phyloP scores from a whole-genome alignment of 2,329 filamentous ascomycete species.

The Phoma sp. region DNA sequence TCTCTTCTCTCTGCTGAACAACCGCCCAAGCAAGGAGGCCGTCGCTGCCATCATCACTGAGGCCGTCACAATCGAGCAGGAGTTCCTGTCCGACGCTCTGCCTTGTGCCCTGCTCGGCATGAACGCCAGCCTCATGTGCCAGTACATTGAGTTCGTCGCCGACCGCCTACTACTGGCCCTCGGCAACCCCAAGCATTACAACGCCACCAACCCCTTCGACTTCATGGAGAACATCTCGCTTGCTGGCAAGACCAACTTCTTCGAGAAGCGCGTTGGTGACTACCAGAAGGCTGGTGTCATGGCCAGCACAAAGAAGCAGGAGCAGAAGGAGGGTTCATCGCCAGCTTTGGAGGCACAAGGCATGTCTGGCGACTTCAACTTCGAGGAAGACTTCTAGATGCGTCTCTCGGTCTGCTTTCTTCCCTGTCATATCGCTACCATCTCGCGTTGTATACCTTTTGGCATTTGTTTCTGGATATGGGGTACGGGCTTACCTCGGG shows the following conservation, averaged over 20 bases:
- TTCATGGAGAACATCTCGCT: constrained; percentile 99
- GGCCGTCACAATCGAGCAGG: constrained; percentile 92
- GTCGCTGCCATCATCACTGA: constrained; percentile 91
- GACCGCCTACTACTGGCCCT: constrained; percentile 92
- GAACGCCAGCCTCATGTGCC: constrained; percentile 97
- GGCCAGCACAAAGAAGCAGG: constrained; percentile 80
- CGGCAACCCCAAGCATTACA: constrained; percentile 93
- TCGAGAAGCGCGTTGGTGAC: constrained; percentile 99
- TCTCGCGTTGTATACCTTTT: constrained; percentile 36
- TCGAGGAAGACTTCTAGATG: constrained; percentile 94
- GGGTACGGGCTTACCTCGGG: constrained; percentile 31
- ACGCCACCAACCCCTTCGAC: constrained; percentile 94
- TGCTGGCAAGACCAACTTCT: constrained; percentile 99
- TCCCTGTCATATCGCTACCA: constrained; percentile 22
- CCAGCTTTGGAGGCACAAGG: constrained; percentile 53
- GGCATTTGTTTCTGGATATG: constrained; percentile 20
- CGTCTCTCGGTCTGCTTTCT: constrained; percentile 23
- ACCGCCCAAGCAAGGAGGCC: constrained; percentile 81
- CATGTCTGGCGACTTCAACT: constrained; percentile 77
- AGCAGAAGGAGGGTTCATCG: constrained; percentile 55
- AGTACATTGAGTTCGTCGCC: constrained; percentile 99
- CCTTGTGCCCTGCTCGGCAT: constrained; percentile 94
- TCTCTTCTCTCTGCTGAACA: constrained; percentile 94
- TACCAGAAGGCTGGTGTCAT: constrained; percentile 99
- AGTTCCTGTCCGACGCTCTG: constrained; percentile 95